Base-by-base conservation (phyloP, 2,329 filamentous ascomycete species). In the Aspergillus terreus region DNA sequence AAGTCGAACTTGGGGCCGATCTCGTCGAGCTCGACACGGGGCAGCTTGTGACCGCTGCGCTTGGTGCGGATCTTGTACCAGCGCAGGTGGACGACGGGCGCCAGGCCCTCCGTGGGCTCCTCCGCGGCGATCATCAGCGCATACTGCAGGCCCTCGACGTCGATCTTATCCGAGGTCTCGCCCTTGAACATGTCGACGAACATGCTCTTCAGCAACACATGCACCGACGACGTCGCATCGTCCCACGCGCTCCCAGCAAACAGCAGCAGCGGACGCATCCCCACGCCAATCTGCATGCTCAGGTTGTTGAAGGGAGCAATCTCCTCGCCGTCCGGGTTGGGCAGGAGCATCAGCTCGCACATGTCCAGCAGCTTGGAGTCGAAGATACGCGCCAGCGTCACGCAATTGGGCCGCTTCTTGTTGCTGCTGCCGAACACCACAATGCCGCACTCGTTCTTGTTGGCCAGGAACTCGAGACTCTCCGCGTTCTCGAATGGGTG, bases 1-100 rank as follows among this genome's bases (percentile, higher is more conserved):
- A 96, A 92, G 75, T 96, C 91, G 75, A 97, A 90, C 58, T 92
- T 83, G 4, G 94, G 94, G 0, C 94, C 92, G 77, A 96, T 95
- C 76, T 96, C 92, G 71, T 96, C 91, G 51, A 97, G 81, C 71
- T 97, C 92, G 15, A 99, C 88, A 49, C 91, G 84, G 6, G 94
- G 94, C 42, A 97, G 77, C 65, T 86, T 89, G 72, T 94, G 88
- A 6, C 91, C 91, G 60, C 86, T 90, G 67, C 87, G 87, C 80
- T 89, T 89, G 45, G 94, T 97, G 64, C 81, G 80, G 62, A 97
- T 86, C 62, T 91, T 82, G 74, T 96, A 97, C 67, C 88, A 86
- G 54, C 94, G 84, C 63, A 96, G 72, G 60, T 82, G 80, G 32
- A 86, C 75, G 50, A 74, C 61, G 2, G 76, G 74, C 14, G 69